A percentile compares a stretch with the other conserved stretches of the same genome.
Evolutionary conservation across 1,284 basidiomycete species (phyloP).

Genomic region (Ganoderma boninense): DNA sequence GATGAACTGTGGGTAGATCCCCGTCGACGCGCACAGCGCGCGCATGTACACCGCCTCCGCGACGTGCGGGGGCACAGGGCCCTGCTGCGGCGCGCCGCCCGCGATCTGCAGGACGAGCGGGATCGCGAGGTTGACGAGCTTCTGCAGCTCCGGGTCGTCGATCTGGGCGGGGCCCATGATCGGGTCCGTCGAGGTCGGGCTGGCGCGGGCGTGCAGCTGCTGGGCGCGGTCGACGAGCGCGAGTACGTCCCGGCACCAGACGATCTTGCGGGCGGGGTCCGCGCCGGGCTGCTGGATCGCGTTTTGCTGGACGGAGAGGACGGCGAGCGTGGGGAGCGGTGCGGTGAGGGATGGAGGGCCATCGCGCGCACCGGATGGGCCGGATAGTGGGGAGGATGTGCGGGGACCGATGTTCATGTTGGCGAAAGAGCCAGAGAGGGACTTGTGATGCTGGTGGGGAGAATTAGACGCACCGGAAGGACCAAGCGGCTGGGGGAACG

Average conservation of each 20-base stretch:
- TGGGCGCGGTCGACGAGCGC: constrained; percentile 76
- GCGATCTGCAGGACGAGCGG: constrained; percentile 67
- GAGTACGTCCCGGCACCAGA: constrained; percentile 84
- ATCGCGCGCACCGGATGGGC: constrained; percentile 27
- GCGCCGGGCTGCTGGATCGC: constrained; percentile 57
- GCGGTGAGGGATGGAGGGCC: constrained; percentile 64
- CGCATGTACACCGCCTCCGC: constrained; percentile 82
- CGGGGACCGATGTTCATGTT: constrained; percentile 32
- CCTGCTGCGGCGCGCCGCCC: constrained; percentile 33
- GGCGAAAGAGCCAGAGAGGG: constrained; percentile 33
- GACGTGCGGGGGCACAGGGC: constrained; percentile 55
- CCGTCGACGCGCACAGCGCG: constrained; percentile 75
- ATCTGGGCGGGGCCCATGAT: constrained; percentile 61
- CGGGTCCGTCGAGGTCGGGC: constrained; percentile 48
- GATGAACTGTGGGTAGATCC: constrained; percentile 68
- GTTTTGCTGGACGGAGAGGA: constrained; percentile 56
- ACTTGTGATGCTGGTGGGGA: constrained; percentile 34
- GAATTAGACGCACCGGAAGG: constrained; percentile 28
- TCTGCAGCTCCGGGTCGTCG: constrained; percentile 66
- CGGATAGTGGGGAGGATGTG: constrained; percentile 30
- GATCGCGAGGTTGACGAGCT: constrained; percentile 73
- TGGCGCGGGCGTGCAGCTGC: constrained; percentile 48
- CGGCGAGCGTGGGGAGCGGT: constrained; percentile 66
- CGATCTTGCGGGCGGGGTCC: constrained; percentile 67
- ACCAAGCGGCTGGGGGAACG: constrained; percentile 28